Conservation (phyloP, 345 rosid genomes). For the Gynandropsis gynandra region DNA sequence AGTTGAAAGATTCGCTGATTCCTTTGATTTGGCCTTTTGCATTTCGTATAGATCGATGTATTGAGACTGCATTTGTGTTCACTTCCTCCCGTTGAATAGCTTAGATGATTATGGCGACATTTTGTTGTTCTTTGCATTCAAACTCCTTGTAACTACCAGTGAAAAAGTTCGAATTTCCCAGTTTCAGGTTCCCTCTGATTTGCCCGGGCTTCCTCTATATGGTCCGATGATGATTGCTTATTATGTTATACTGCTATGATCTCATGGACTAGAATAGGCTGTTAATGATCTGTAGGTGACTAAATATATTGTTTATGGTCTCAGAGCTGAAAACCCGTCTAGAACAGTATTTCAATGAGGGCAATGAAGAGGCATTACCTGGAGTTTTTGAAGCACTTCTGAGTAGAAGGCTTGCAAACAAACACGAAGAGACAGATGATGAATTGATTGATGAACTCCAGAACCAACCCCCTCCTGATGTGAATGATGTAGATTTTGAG, state of each 20-base stretch:
- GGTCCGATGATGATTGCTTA: too few relatives aligned
- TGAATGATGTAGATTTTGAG: constrained; percentile 55
- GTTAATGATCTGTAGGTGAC: neutral
- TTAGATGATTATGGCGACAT: too few relatives aligned
- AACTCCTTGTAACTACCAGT: too few relatives aligned
- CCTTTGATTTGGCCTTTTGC: neutral
- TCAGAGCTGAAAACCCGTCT: constrained; percentile 58
- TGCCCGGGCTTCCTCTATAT: neutral
- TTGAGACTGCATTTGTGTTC: too few relatives aligned
- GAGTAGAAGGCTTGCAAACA: constrained; percentile 40
- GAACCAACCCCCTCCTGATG: constrained; percentile 44
- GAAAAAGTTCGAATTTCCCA: too few relatives aligned
- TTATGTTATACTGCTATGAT: neutral
- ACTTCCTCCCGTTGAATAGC: too few relatives aligned
- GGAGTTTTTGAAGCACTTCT: constrained; percentile 55
- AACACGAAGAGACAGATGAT: constrained; percentile 74
- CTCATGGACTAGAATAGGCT: constrained; percentile 4
- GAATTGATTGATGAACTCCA: constrained; percentile 47
- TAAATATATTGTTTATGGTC: constrained; percentile 15
- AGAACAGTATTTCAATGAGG: constrained; percentile 60
- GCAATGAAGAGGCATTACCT: constrained; percentile 70
- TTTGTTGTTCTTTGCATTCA: too few relatives aligned
- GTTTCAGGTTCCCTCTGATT: neutral
- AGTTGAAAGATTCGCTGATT: neutral
- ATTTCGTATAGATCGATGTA: neutral